These are phyloP conservation scores for Yamadazyma sp. DNA, from an alignment of 1,139 yeast species.

Conservation along the genomic window DNA sequence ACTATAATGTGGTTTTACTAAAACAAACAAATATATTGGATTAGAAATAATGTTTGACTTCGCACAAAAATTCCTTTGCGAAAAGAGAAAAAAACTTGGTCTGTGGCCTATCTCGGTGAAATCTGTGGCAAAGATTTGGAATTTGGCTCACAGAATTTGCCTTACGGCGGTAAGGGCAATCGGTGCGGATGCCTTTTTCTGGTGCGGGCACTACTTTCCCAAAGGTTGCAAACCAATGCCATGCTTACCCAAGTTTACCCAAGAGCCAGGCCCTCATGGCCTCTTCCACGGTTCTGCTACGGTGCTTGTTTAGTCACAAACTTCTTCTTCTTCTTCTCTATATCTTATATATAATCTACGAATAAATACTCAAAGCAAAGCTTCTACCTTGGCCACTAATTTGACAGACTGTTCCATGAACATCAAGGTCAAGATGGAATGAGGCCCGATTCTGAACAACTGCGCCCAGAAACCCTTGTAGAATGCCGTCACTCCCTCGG, in stretches of 20 bases:
- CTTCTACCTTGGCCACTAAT: conserved; percentile 33
- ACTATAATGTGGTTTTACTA: not conserved
- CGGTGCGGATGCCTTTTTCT: no score
- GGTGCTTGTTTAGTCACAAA: no score
- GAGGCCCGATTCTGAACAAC: conserved; percentile 89
- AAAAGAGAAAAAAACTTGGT: not conserved
- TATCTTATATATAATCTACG: not conserved
- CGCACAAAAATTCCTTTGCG: not conserved
- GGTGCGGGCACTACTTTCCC: no score
- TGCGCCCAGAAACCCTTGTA: conserved; percentile 97
- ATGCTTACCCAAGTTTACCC: no score
- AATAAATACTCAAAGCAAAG: conserved; percentile 6
- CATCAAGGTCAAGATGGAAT: conserved; percentile 84
- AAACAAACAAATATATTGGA: not conserved
- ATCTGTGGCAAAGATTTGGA: no score
- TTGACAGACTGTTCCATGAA: conserved; percentile 95
- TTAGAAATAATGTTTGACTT: not conserved
- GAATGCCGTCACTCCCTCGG: conserved; percentile 85
- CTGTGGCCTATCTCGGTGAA: no score
- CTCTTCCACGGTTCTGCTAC: no score
- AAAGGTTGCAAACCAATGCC: no score
- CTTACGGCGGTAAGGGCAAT: no score
- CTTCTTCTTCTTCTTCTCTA: no score
- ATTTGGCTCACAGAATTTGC: no score
- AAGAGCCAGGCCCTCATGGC: no score